Percentiles rank a stretch among this genome's conserved stretches.
Conservation (phyloP, 805 yeast species). For the Nematodospora valgi region DNA sequence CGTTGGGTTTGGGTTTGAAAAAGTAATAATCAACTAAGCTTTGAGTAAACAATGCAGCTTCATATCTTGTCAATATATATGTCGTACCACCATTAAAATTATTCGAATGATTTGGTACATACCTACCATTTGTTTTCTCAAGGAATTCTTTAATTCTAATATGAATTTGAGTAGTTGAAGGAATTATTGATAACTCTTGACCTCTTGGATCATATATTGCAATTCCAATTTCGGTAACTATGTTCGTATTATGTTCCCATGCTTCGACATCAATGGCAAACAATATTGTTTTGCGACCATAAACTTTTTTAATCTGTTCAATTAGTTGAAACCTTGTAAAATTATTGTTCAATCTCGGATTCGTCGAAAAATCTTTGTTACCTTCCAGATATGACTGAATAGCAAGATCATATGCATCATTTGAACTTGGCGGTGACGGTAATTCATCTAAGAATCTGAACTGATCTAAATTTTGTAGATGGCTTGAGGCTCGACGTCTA, state of each 20-base stretch:
- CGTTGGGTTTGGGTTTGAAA: constrained; percentile 16
- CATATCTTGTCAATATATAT: constrained; percentile 32
- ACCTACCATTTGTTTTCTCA: constrained; percentile 46
- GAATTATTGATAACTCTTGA: constrained; percentile 36
- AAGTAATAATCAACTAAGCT: constrained; percentile 43
- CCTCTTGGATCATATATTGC: constrained; percentile 53
- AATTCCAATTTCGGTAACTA: constrained; percentile 56
- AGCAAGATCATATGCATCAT: too few species aligned
- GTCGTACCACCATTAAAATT: constrained; percentile 52
- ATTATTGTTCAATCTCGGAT: constrained; percentile 7
- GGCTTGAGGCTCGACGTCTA: background rate
- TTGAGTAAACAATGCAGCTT: constrained; percentile 40
- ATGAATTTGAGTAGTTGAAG: constrained; percentile 38
- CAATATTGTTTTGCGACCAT: constrained; percentile 24
- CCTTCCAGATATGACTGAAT: too few species aligned
- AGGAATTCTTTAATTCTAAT: constrained; percentile 44
- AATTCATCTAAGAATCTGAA: background rate
- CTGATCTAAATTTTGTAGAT: background rate
- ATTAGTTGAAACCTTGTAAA: background rate
- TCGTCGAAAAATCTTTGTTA: too few species aligned
- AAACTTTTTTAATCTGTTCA: constrained; percentile 11
- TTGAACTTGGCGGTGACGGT: too few species aligned
- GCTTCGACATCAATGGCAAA: constrained; percentile 58
- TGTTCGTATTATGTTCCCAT: constrained; percentile 40
- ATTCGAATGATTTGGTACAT: constrained; percentile 51